Evolutionary conservation across 2,329 filamentous ascomycete species (phyloP).

Genomic region (Davidsoniella virescens): DNA sequence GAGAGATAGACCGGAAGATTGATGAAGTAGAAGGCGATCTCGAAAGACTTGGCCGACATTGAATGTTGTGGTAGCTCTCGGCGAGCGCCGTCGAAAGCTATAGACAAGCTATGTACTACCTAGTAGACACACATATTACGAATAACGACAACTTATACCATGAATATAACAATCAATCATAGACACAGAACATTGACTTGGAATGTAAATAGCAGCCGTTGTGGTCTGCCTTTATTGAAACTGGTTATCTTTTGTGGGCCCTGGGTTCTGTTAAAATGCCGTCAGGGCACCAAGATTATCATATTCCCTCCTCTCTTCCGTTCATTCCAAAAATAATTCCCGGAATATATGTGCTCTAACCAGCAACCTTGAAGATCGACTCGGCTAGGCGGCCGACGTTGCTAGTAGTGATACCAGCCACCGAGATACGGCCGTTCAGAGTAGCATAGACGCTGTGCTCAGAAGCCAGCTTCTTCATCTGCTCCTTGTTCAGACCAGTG

Average conservation of each 20-base stretch:
- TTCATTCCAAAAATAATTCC: neutral
- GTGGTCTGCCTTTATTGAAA: neutral
- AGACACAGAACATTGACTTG: neutral
- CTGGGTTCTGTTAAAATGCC: too few species aligned
- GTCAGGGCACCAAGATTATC: too few species aligned
- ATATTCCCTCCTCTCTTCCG: neutral
- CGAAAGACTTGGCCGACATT: conserved; percentile 19
- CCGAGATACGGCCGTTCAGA: conserved; percentile 75
- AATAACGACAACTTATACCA: neutral
- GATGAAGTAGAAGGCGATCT: conserved; percentile 34
- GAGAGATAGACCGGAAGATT: conserved; percentile 33
- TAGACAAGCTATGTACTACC: too few species aligned
- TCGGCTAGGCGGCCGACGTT: conserved; percentile 70
- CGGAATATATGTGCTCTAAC: conserved; percentile 24
- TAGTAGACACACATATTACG: neutral
- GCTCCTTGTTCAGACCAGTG: conserved; percentile 76
- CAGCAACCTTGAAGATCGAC: conserved; percentile 72
- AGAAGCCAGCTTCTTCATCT: conserved; percentile 84
- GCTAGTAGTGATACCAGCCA: conserved; percentile 65
- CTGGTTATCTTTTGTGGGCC: conserved; percentile 8
- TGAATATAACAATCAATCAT: neutral
- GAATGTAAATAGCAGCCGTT: too few species aligned
- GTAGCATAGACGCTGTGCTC: conserved; percentile 97
- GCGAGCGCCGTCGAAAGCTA: too few species aligned
- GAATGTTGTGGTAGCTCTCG: too few species aligned